Conservation (phyloP, 2,329 filamentous ascomycete genomes). For the Sporothrix brasiliensis region DNA sequence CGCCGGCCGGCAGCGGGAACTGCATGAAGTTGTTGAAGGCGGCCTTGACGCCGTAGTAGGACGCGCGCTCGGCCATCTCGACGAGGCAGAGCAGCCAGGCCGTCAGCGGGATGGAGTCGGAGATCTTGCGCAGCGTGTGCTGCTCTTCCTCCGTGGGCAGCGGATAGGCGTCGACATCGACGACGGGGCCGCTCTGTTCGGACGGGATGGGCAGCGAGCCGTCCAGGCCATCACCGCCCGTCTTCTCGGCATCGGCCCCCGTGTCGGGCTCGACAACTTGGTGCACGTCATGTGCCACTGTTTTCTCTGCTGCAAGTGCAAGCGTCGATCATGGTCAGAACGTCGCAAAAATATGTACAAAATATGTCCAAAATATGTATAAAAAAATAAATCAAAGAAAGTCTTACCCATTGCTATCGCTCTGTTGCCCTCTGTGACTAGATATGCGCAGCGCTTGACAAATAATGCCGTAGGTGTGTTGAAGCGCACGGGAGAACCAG, state of each 20-base stretch:
- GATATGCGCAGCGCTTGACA: not conserved
- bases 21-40: conserved; percentile 26
- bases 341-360: no score
- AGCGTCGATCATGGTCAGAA: not conserved
- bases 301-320: not conserved
- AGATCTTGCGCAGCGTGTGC: conserved; percentile 3
- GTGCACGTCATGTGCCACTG: not conserved
- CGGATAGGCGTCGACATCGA: conserved; percentile 19
- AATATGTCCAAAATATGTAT: no score
- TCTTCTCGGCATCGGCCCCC: not conserved
- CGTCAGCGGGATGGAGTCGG: conserved; percentile 20
- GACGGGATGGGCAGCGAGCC: not conserved
- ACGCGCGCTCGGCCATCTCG: conserved; percentile 22
- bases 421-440: not conserved
- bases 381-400: not conserved
- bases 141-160: conserved; percentile 15
- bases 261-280: not conserved
- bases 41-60: conserved; percentile 19
- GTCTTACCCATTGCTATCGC: not conserved
- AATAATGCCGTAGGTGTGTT: no score
- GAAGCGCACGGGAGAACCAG: not conserved
- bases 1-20: conserved; percentile 9
- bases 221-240: not conserved
- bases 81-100: conserved; percentile 20
- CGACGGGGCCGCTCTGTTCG: not conserved